Conservation (phyloP, 306 rosid genomes). For the Medicago ruthenica region DNA sequence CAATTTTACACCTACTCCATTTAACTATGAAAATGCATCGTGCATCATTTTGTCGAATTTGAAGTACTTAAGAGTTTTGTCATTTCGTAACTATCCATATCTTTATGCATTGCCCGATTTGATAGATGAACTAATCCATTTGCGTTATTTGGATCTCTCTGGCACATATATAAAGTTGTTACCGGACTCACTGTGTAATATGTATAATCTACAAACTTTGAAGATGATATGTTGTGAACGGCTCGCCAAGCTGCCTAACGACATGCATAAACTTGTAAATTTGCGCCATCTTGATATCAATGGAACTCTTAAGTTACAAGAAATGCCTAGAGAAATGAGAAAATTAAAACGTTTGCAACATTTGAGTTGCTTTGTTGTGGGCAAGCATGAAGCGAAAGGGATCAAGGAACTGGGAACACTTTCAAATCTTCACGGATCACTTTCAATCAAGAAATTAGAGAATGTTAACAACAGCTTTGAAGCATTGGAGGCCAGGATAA, state of each 20-base stretch:
- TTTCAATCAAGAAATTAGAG: not conserved
- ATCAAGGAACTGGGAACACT: not conserved
- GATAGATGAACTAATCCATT: not conserved
- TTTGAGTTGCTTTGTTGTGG: not conserved
- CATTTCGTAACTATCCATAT: fast-evolving
- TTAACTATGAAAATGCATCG: not conserved
- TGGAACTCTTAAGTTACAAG: not conserved
- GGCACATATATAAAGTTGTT: fast-evolving
- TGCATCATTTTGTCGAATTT: not conserved
- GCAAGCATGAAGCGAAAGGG: not conserved
- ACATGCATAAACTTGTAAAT: conserved; percentile 12
- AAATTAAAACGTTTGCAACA: not conserved
- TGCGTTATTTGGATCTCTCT: conserved; percentile 9
- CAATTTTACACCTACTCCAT: not conserved
- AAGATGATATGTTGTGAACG: fast-evolving
- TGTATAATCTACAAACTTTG: not conserved
- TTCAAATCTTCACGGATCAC: conserved; percentile 16
- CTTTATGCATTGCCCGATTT: not conserved
- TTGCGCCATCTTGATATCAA: not conserved
- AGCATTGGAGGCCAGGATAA: not conserved
- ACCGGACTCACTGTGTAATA: not conserved
- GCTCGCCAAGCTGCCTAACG: not conserved
- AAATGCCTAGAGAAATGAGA: conserved; percentile 26
- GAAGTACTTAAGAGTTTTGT: not conserved
- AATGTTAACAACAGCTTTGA: not conserved